Base-by-base conservation (phyloP, 257 asterid species). In the Linaria vulgaris region DNA sequence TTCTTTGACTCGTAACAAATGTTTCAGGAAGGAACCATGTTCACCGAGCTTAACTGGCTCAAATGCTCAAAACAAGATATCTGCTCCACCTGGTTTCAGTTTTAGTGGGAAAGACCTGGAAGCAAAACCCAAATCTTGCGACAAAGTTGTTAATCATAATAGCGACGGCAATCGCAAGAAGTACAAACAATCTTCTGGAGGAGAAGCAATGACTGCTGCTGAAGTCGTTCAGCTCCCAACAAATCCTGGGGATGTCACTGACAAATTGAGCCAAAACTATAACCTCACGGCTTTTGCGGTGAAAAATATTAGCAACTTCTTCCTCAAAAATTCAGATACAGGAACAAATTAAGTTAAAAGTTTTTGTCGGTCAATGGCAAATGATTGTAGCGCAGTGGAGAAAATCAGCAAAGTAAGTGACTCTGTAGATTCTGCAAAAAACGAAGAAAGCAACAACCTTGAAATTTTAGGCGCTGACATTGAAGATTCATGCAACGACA, bases 11-110 rank as follows among this genome's bases (percentile, higher is more conserved):
- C 56, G 52, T 39, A 25, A 64, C 25, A 20, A 67, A 56, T 72
- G 59, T 64, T 75, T 67, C 84, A 83, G 91, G 84, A 73, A 80
- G 64, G 67, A 43, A 50, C 45, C 13, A 34, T 64, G 75, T 52
- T 56, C 49, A 60, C 75, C 75, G 53, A 61, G 25, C 50, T 63
- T 21, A 46, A 58, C 57, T 21, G 55, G 51, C 34, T 30, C 55
- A 46, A 56, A 38, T 70, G 61, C 60, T 61, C 58, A 24, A 58
- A 72, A 62, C 49, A 66, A 12, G 41, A 52, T 61, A 27, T 24
- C 23, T 41, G 5, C 30, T 67, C 51, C 22, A 19, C 49, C 69
- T 55, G 49, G 17, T 54, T 11, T 13, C 30, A 70, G 56, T 19
- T 60, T 16, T 51, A 8, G 14, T 9, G 62, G 45, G 51, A 30